Conservation (phyloP, 1,284 basidiomycete species). For the Fereydounia khargensis region DNA sequence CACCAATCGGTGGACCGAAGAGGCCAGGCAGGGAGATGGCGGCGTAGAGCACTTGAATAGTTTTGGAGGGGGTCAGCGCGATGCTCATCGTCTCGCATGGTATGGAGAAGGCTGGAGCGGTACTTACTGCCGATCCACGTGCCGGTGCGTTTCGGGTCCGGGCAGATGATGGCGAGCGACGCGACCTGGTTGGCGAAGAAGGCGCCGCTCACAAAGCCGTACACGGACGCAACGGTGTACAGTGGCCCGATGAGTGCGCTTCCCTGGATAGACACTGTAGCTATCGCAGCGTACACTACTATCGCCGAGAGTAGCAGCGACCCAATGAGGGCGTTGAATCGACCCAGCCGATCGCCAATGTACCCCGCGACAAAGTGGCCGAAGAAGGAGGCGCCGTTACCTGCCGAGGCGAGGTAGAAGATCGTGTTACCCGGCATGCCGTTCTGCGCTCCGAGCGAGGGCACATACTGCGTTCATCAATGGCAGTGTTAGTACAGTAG, state of each 20-base stretch:
- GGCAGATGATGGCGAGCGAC: slow-evolving; percentile 3
- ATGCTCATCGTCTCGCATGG: no score
- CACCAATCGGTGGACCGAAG: slow-evolving; percentile 8
- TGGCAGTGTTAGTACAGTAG: no score
- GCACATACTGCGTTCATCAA: no score
- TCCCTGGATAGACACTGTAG: slow-evolving; percentile 1
- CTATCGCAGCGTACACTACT: slow-evolving; percentile 8
- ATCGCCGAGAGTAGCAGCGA: slow-evolving; percentile 2
- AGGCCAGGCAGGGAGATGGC: slow-evolving; percentile 7
- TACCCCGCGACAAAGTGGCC: slow-evolving; percentile 4
- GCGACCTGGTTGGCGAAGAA: slow-evolving; percentile 9
- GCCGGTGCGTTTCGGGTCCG: slow-evolving; percentile 6
- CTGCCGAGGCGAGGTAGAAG: slow-evolving; percentile 10
- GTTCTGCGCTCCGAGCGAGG: slow-evolving; percentile 3
- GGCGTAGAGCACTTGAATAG: slow-evolving; percentile 11
- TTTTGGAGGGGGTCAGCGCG: no score
- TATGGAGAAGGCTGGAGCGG: no score
- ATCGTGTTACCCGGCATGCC: slow-evolving; percentile 4
- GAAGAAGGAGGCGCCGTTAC: slow-evolving; percentile 8
- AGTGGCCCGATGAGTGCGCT: slow-evolving; percentile 4
- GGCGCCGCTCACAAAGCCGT: slow-evolving; percentile 7
- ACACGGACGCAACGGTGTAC: slow-evolving; percentile 2
- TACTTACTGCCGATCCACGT: slow-evolving; percentile 16
- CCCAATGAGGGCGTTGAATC: slow-evolving; percentile 6
- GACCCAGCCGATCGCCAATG: slow-evolving; percentile 5